Percentiles rank a stretch among this genome's conserved stretches.
Evolutionary conservation across 1,139 yeast species (phyloP).

Genomic region (Saccharomyces hybrid): DNA sequence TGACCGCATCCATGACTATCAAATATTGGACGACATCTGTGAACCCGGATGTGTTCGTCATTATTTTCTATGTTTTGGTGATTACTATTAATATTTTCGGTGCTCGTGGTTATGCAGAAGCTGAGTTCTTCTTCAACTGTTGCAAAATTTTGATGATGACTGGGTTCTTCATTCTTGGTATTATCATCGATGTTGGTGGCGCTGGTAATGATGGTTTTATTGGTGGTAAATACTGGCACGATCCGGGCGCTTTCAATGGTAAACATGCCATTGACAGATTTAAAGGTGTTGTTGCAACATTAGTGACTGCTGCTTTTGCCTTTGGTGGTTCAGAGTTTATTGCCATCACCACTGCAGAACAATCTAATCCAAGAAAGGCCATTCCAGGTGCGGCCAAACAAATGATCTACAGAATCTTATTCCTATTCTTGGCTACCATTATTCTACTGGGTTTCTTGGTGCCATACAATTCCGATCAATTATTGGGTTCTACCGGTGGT

Average conservation of each 20-base stretch:
- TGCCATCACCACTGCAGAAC: conserved; percentile 87
- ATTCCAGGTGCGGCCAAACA: conserved; percentile 71
- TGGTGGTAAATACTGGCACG: conserved; percentile 55
- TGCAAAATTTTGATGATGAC: conserved; percentile 54
- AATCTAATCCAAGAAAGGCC: conserved; percentile 67
- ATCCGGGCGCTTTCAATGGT: conserved; percentile 49
- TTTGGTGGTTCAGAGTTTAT: conserved; percentile 79
- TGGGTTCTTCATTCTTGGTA: conserved; percentile 59
- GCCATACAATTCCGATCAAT: conserved; percentile 46
- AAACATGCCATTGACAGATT: conserved; percentile 33
- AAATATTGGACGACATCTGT: conserved; percentile 41
- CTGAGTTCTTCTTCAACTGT: conserved; percentile 54
- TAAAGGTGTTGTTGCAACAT: conserved; percentile 78
- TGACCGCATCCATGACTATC: conserved; percentile 67
- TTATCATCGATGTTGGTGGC: conserved; percentile 58
- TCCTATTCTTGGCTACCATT: conserved; percentile 54
- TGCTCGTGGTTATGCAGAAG: conserved; percentile 68
- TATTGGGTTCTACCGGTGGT: conserved; percentile 40
- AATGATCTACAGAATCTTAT: conserved; percentile 65
- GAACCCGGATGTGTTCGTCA: conserved; percentile 61
- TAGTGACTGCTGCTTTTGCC: conserved; percentile 81
- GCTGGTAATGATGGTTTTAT: conserved; percentile 55
- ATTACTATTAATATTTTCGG: conserved; percentile 57
- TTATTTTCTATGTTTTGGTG: conserved; percentile 53
- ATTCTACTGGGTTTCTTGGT: conserved; percentile 61